These are phyloP conservation scores for Cornus controversa DNA, from an alignment of 148 eudicot genomes.

Conservation along the genomic window DNA sequence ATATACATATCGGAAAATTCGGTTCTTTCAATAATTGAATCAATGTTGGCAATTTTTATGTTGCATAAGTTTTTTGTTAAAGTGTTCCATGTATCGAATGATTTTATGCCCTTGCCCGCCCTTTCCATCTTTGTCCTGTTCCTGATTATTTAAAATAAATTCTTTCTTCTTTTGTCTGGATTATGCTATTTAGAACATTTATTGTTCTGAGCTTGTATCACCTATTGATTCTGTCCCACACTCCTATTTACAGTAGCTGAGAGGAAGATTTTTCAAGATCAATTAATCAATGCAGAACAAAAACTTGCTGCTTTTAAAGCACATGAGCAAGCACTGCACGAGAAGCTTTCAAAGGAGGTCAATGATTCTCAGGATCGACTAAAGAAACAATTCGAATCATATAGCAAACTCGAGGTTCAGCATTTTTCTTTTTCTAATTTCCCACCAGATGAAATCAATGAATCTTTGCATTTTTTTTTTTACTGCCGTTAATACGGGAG, in stretches of 20 bases:
- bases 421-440: neutral
- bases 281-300: conserved; percentile 70
- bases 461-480: neutral
- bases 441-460: neutral
- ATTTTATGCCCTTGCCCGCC: neutral
- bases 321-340: conserved; percentile 80
- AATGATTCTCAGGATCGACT: conserved; percentile 68
- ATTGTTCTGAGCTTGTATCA: conserved; percentile 7
- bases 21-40: no score
- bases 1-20: no score
- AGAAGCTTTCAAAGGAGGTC: conserved; percentile 76
- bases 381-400: conserved; percentile 62
- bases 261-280: conserved; percentile 65
- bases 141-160: neutral
- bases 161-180: neutral
- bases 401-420: conserved; percentile 72
- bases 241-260: conserved; percentile 52
- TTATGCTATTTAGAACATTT: neutral
- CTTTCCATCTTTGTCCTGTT: neutral
- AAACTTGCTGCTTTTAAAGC: conserved; percentile 95
- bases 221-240: conserved; percentile 13
- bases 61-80: neutral
- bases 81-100: neutral
- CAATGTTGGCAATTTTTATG: neutral
- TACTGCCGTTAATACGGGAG: neutral